Evolutionary conservation across 1,139 yeast genomes (phyloP).

Genomic region (Pichia sp.): DNA sequence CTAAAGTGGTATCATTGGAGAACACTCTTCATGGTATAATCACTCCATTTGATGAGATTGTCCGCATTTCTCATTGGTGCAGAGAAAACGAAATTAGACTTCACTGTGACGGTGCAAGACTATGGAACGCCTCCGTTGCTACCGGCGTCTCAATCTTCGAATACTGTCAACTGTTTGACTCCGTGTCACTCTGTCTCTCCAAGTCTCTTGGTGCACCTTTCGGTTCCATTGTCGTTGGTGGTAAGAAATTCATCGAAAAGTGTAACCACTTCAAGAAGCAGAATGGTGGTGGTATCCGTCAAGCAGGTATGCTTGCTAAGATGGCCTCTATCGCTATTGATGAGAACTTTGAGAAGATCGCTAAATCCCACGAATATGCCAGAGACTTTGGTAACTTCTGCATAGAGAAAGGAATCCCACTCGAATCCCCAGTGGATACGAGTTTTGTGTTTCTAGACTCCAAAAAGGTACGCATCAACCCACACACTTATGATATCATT

Average conservation of each 20-base stretch:
- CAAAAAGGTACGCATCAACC: slow-evolving; percentile 51
- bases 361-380: slow-evolving; percentile 59
- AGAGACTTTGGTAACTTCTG: slow-evolving; percentile 59
- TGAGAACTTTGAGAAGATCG: slow-evolving; percentile 56
- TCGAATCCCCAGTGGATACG: slow-evolving; percentile 77
- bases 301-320: slow-evolving; percentile 72
- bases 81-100: slow-evolving; percentile 52
- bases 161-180: slow-evolving; percentile 75
- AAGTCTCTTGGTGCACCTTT: slow-evolving; percentile 94
- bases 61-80: slow-evolving; percentile 67
- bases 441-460: slow-evolving; percentile 79
- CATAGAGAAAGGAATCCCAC: slow-evolving; percentile 42
- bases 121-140: slow-evolving; percentile 83
- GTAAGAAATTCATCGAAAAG: slow-evolving; percentile 49
- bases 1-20: slow-evolving; percentile 77
- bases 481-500: slow-evolving; percentile 40
- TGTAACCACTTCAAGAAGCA: slow-evolving; percentile 90
- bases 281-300: slow-evolving; percentile 93
- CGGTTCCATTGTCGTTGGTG: slow-evolving; percentile 83
- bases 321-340: slow-evolving; percentile 81
- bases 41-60: slow-evolving; percentile 74
- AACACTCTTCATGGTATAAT: slow-evolving; percentile 83
- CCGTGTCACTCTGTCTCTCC: slow-evolving; percentile 83
- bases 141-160: slow-evolving; percentile 64
- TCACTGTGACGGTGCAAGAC: slow-evolving; percentile 94